phyloP scores from a whole-genome alignment of 495 filamentous ascomycete genomes.

The Cercophora samala region DNA sequence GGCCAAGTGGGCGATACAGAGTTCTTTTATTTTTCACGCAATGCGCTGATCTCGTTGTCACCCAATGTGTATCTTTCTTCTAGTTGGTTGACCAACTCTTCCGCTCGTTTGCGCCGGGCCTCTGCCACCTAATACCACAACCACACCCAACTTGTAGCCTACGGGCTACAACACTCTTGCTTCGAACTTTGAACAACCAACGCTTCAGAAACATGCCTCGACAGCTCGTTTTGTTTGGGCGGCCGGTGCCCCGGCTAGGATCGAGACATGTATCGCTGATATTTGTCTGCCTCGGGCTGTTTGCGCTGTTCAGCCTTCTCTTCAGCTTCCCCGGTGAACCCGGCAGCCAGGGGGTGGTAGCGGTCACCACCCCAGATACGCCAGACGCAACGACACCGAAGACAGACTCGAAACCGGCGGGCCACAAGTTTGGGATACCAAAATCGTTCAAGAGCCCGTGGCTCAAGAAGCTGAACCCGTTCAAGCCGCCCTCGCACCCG shows the following conservation, averaged over 20 bases:
- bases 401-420: slow-evolving; percentile 33
- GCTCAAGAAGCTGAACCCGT: slow-evolving; percentile 51
- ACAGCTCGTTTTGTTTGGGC: slow-evolving; percentile 46
- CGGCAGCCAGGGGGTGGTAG: slow-evolving; percentile 17
- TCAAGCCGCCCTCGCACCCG: slow-evolving; percentile 68
- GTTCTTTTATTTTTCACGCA: not conserved
- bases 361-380: too few species aligned
- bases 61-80: not conserved
- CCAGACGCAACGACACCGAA: slow-evolving; percentile 33
- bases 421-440: slow-evolving; percentile 43
- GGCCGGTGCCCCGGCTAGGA: slow-evolving; percentile 41
- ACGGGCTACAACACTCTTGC: not conserved
- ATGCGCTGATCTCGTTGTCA: not conserved
- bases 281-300: slow-evolving; percentile 40
- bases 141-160: not conserved
- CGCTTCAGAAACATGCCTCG: slow-evolving; percentile 45
- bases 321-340: slow-evolving; percentile 43
- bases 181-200: not conserved
- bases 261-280: slow-evolving; percentile 46
- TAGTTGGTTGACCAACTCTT: not conserved
- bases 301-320: slow-evolving; percentile 47
- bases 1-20: not conserved
- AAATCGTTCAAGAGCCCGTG: slow-evolving; percentile 45
- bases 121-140: not conserved
- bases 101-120: slow-evolving; percentile 2